Evolutionary conservation across 441 rosid genomes (phyloP).

Genomic region (Croton setiger): DNA sequence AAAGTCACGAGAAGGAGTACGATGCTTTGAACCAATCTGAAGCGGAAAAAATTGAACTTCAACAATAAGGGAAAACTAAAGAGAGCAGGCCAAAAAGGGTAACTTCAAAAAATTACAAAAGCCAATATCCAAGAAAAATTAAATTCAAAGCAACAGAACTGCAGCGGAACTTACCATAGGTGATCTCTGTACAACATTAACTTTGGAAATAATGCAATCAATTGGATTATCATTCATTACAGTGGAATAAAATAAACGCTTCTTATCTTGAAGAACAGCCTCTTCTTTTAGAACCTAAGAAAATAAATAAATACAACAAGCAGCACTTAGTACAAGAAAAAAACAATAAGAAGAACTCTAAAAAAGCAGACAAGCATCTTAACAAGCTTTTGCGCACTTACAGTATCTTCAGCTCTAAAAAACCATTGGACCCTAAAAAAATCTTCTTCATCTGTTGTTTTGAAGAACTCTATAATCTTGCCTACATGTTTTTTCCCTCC

Average conservation of each 20-base stretch:
- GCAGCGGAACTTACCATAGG: constrained; percentile 50
- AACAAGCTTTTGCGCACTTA: constrained; percentile 33
- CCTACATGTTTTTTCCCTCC: constrained; percentile 58
- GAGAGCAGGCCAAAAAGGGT: constrained; percentile 7
- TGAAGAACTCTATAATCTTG: constrained; percentile 73
- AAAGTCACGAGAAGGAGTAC: constrained; percentile 41
- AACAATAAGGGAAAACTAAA: constrained; percentile 7
- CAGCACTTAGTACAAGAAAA: not conserved
- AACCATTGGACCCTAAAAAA: constrained; percentile 94
- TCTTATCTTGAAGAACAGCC: constrained; percentile 58
- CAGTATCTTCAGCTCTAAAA: constrained; percentile 90
- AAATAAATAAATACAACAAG: constrained; percentile 14
- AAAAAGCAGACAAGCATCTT: constrained; percentile 20
- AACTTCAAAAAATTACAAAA: not conserved
- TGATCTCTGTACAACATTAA: constrained; percentile 45
- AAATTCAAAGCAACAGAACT: constrained; percentile 2
- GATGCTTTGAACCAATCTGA: constrained; percentile 47
- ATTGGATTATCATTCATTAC: constrained; percentile 86
- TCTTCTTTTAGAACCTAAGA: constrained; percentile 64
- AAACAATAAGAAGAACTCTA: not conserved
- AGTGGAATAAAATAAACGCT: constrained; percentile 80
- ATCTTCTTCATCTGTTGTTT: constrained; percentile 57
- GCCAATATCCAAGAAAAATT: not conserved
- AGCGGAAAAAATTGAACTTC: constrained; percentile 23
- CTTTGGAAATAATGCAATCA: constrained; percentile 78